phyloP scores from a whole-genome alignment of 257 asterid genomes.

The Mitragyna speciosa region DNA sequence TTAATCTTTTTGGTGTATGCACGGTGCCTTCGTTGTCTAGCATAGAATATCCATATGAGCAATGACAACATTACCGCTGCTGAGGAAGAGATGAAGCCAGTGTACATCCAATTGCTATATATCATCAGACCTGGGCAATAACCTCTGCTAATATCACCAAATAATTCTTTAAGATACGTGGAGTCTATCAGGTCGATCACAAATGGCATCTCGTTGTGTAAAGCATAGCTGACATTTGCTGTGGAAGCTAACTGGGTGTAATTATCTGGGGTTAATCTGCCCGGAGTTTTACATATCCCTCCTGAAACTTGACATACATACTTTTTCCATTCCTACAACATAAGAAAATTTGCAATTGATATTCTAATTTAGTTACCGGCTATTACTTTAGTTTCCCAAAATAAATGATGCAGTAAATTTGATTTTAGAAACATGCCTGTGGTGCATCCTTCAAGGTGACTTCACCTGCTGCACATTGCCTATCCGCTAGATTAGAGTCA shows the following conservation, averaged over 20 bases:
- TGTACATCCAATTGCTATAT: constrained; percentile 27
- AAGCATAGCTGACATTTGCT: constrained; percentile 28
- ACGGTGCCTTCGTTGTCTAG: constrained; percentile 30
- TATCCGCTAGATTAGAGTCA: constrained; percentile 21
- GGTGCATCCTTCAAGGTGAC: constrained; percentile 34
- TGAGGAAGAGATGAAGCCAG: constrained; percentile 29
- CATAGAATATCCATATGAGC: constrained; percentile 35
- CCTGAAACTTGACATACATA: constrained; percentile 37
- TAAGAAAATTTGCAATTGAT: not conserved
- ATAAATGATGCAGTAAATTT: not conserved
- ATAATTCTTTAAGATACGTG: constrained; percentile 26
- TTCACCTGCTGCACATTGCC: constrained; percentile 27
- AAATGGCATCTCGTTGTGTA: constrained; percentile 32
- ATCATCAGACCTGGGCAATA: constrained; percentile 26
- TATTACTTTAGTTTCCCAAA: not conserved
- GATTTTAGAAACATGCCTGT: constrained; percentile 9
- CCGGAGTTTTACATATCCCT: constrained; percentile 34
- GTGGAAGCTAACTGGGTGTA: constrained; percentile 28
- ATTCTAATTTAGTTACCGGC: not conserved
- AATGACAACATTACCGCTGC: constrained; percentile 27
- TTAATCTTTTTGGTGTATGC: constrained; percentile 19
- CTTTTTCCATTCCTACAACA: constrained; percentile 27
- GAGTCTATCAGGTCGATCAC: constrained; percentile 31
- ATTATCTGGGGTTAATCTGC: constrained; percentile 32
- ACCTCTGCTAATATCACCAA: constrained; percentile 18